A percentile compares a stretch with the other conserved stretches of the same genome.
These are phyloP conservation scores for Chalciporus chontae DNA, from an alignment of 768 basidiomycete species.

Conservation along the genomic window DNA sequence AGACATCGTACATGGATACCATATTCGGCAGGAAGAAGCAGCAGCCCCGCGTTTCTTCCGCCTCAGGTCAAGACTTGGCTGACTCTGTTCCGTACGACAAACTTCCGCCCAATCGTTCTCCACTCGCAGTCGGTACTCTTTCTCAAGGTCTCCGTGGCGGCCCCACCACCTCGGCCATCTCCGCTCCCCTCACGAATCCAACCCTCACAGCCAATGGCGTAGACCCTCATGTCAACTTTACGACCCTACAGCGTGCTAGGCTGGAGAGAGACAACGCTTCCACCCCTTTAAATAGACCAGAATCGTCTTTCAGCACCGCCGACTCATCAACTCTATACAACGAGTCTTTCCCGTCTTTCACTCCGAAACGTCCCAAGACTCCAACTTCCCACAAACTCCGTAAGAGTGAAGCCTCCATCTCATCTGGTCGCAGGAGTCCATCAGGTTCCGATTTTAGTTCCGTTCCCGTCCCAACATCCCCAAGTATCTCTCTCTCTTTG, in stretches of 20 bases:
- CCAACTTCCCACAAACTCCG: slow-evolving; percentile 33
- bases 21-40: slow-evolving; percentile 65
- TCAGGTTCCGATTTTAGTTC: slow-evolving; percentile 53
- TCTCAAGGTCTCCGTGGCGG: slow-evolving; percentile 51
- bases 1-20: slow-evolving; percentile 49
- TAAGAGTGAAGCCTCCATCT: slow-evolving; percentile 56
- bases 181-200: slow-evolving; percentile 82
- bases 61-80: slow-evolving; percentile 56
- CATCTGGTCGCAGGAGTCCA: slow-evolving; percentile 48
- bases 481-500: slow-evolving; percentile 31
- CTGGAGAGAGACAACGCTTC: slow-evolving; percentile 51
- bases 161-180: slow-evolving; percentile 43
- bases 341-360: slow-evolving; percentile 40
- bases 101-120: slow-evolving; percentile 56
- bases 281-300: slow-evolving; percentile 35
- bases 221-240: slow-evolving; percentile 66
- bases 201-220: slow-evolving; percentile 69
- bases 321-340: slow-evolving; percentile 61
- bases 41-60: slow-evolving; percentile 57
- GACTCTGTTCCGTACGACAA: slow-evolving; percentile 76
- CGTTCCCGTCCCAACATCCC: slow-evolving; percentile 33
- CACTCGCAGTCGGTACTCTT: slow-evolving; percentile 52
- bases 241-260: slow-evolving; percentile 45
- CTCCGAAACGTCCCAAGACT: slow-evolving; percentile 35
- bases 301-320: slow-evolving; percentile 51